Evolutionary conservation across 257 asterid genomes (phyloP).

Genomic region (Thymus quinquecostatus): DNA sequence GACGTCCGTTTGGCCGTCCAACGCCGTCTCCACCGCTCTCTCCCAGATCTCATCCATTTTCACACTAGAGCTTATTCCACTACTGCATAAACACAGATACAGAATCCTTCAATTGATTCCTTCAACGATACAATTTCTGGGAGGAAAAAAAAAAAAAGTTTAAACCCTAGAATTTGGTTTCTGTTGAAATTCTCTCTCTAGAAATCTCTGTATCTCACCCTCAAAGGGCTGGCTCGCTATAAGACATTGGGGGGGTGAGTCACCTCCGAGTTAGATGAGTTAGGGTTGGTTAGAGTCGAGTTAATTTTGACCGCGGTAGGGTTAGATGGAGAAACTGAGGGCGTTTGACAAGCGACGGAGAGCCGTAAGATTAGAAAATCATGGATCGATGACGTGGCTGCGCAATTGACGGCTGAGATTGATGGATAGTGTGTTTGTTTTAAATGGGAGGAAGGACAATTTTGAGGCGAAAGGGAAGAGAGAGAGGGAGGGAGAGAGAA

Average conservation of each 20-base stretch:
- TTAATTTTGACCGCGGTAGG: slow-evolving; percentile 50
- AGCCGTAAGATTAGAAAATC: slow-evolving; percentile 42
- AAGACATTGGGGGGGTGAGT: slow-evolving; percentile 55
- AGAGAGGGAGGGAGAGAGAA: slow-evolving; percentile 23
- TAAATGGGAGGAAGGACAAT: slow-evolving; percentile 22
- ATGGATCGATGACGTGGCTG: slow-evolving; percentile 74
- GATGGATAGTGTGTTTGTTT: slow-evolving; percentile 68
- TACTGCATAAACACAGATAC: slow-evolving; percentile 22
- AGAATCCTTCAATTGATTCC: not conserved
- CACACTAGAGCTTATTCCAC: slow-evolving; percentile 16
- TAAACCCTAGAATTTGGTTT: slow-evolving; percentile 33
- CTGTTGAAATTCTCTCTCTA: slow-evolving; percentile 42
- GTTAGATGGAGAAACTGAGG: slow-evolving; percentile 29
- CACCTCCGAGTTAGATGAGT: slow-evolving; percentile 63
- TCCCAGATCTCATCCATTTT: slow-evolving; percentile 97
- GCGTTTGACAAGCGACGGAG: slow-evolving; percentile 29
- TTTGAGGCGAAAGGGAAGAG: slow-evolving; percentile 9
- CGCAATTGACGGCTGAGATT: slow-evolving; percentile 44
- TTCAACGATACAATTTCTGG: slow-evolving; percentile 2
- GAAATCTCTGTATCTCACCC: slow-evolving; percentile 2
- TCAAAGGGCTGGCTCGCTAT: slow-evolving; percentile 38
- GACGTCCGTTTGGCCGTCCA: slow-evolving; percentile 83
- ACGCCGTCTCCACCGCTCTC: slow-evolving; percentile 87
- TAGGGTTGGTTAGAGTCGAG: slow-evolving; percentile 60
- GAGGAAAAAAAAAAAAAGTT: slow-evolving; percentile 1